A percentile compares a stretch with the other conserved stretches of the same genome.
Conservation (phyloP, 208 protist genomes). For the Crithidia sp. region DNA sequence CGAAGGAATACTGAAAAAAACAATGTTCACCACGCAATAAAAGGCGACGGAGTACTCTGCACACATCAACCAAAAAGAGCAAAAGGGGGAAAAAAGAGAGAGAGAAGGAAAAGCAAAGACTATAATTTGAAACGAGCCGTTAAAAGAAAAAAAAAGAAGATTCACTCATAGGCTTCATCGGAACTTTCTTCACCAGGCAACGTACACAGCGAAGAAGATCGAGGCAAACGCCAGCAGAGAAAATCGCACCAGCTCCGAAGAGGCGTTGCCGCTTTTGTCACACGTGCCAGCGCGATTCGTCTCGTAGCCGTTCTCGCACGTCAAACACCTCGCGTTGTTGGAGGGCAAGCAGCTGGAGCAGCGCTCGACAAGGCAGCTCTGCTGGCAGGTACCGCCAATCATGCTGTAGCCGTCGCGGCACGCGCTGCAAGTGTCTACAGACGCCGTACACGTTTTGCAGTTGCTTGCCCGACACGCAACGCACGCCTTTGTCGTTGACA, state of each 20-base stretch:
- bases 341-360: not conserved
- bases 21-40: too few species aligned
- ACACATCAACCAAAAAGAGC: constrained; percentile 7
- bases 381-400: not conserved
- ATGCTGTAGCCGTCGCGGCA: not conserved
- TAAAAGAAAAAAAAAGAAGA: constrained; percentile 1
- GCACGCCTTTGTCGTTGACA: not conserved
- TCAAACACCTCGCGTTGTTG: not conserved
- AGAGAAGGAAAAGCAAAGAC: not conserved
- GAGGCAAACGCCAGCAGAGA: not conserved
- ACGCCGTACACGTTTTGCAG: not conserved
- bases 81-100: constrained; percentile 3
- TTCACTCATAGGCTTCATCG: too few species aligned
- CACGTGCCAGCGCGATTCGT: not conserved
- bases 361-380: not conserved
- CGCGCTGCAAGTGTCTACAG: not conserved
- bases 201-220: too few species aligned
- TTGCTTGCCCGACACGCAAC: not conserved
- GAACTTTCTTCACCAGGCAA: too few species aligned
- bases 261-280: not conserved
- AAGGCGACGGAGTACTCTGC: not conserved
- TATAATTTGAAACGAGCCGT: too few species aligned
- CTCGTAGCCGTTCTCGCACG: constrained; percentile 4
- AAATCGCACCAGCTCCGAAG: not conserved
- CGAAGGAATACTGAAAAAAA: too few species aligned